Conservation (phyloP, 441 rosid species). For the Jatropha multifida region DNA sequence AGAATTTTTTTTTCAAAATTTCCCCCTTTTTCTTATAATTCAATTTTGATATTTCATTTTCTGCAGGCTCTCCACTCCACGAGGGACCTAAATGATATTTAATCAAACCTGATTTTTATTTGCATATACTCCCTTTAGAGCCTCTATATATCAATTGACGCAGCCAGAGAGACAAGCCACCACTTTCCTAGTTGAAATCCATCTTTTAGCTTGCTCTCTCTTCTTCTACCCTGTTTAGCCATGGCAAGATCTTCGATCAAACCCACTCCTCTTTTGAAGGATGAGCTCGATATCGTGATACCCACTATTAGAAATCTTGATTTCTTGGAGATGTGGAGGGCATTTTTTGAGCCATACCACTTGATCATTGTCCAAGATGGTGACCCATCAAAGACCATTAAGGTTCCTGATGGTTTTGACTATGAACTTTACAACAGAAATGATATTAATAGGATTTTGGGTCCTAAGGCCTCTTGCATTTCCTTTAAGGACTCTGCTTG, state of each 20-base stretch:
- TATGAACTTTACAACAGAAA: slow-evolving; percentile 91
- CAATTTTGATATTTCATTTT: too few species aligned
- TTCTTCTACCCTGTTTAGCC: not conserved
- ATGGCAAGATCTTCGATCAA: slow-evolving; percentile 41
- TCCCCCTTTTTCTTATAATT: too few species aligned
- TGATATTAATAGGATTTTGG: slow-evolving; percentile 81
- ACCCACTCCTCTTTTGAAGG: slow-evolving; percentile 54
- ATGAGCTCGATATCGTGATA: slow-evolving; percentile 89
- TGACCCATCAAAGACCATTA: slow-evolving; percentile 76
- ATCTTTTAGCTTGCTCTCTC: not conserved
- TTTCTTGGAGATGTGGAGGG: slow-evolving; percentile 95
- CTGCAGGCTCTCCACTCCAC: not conserved
- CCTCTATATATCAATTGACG: slow-evolving; percentile 3
- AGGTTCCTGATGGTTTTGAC: slow-evolving; percentile 83
- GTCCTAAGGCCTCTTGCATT: slow-evolving; percentile 95
- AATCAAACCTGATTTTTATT: not conserved
- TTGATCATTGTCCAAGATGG: slow-evolving; percentile 95
- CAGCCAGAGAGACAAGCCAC: not conserved
- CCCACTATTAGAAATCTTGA: slow-evolving; percentile 94
- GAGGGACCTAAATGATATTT: not conserved
- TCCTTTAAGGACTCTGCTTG: slow-evolving; percentile 99
- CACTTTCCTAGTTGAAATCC: not conserved
- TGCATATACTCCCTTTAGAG: not conserved
- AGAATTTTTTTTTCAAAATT: not conserved
- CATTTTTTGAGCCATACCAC: slow-evolving; percentile 85